Evolutionary conservation across 495 filamentous ascomycete genomes (phyloP).

Genomic region (Tuber borchii): DNA sequence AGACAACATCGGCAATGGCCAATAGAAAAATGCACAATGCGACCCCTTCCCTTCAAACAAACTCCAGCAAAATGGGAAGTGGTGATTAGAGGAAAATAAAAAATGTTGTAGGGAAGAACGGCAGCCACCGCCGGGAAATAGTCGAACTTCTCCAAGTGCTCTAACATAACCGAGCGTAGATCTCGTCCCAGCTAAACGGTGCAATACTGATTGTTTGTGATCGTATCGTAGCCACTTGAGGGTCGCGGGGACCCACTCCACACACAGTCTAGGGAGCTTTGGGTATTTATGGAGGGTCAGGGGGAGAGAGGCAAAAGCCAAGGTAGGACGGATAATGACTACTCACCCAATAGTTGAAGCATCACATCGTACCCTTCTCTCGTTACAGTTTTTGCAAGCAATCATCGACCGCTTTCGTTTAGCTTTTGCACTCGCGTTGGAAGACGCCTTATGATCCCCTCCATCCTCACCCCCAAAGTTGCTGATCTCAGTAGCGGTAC

Average conservation of each 20-base stretch:
- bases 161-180: background rate
- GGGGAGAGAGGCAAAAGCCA: background rate
- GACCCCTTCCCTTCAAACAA: background rate
- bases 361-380: constrained; percentile 27
- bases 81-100: too few relatives aligned
- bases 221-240: background rate
- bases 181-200: background rate
- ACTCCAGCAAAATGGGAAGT: too few relatives aligned
- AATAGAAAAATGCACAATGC: background rate
- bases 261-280: background rate
- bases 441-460: background rate
- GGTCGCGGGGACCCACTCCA: background rate
- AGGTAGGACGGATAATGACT: background rate
- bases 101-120: background rate
- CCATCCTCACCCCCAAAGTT: constrained; percentile 6
- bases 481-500: background rate
- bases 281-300: background rate
- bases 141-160: background rate
- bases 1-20: background rate
- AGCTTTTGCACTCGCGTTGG: constrained; percentile 2
- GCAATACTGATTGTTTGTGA: background rate
- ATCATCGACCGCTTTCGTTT: constrained; percentile 31
- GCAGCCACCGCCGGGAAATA: background rate
- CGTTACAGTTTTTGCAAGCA: constrained; percentile 30
- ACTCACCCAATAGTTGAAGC: constrained; percentile 20